Base-by-base conservation (phyloP, 441 rosid species). In the Hypseocharis bilobata region DNA sequence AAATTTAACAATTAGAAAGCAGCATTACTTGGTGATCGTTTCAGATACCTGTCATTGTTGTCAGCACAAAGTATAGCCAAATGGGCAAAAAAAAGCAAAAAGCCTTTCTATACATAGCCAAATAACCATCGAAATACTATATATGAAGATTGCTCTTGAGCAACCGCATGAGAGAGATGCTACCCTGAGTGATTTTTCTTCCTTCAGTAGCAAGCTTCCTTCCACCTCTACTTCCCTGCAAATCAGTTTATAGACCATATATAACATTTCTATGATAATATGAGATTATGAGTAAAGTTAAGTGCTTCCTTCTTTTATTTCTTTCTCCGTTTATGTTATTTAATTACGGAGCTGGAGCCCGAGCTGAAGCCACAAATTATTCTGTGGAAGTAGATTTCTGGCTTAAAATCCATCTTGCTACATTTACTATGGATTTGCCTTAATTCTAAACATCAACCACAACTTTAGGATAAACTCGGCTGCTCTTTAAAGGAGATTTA, bases 111-210 rank as follows among this genome's bases (percentile, higher is more conserved):
- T 36, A 36, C 42, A 51, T 23, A 49, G 55, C 10, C 17, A 20
- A 19, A 49, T 17, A 5, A 62, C 22, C 8, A 30, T 22, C 5
- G 27, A 19, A 19, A 10, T 17, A 34, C 70, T 83, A 86, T 63
- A 74, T 70, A 71, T 61, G 86, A 59, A 85, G 85, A 71, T 78
- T 80, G 64, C 62, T 80, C 55, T 84, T 78, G 65, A 92, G 95
- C 80, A 90, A 78, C 52, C 84, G 85, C 29, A 86, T 42, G 55
- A 93, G 88, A 42, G 83, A 69, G 60, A 72, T 68, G 72, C 82
- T 90, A 28, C 98, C 97, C 69, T 81, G 83, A 44, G 92, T 88
- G 78, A 82, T 83, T 54, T 70, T 78, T 66, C 68, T 78, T 73
- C 66, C 79, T 17, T 66, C 66, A 26, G 29, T 76, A 20, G 70